Evolutionary conservation across 768 basidiomycete genomes (phyloP).

Genomic region (Amanita fuliginea): DNA sequence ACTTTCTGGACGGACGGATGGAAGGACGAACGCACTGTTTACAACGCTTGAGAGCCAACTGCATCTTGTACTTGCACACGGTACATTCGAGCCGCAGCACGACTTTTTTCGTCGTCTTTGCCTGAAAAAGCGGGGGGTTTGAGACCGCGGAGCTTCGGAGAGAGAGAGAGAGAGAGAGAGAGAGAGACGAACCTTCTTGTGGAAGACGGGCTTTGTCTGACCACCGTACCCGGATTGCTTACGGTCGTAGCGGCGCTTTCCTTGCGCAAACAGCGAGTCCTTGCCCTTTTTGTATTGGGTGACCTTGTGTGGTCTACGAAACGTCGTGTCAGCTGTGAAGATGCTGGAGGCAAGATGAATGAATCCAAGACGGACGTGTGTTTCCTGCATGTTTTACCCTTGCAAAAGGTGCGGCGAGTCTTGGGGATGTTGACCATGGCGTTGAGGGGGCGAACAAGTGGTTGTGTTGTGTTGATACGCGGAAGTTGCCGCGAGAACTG

Average conservation of each 20-base stretch:
- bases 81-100: conserved; percentile 97
- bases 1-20: background rate
- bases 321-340: conserved; percentile 6
- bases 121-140: conserved; percentile 35
- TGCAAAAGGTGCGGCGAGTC: conserved; percentile 97
- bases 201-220: conserved; percentile 99
- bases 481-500: conserved; percentile 28
- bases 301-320: conserved; percentile 90
- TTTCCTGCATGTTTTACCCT: conserved; percentile 94
- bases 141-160: background rate
- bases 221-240: conserved; percentile 99
- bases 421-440: conserved; percentile 96
- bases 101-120: conserved; percentile 99
- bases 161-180: background rate
- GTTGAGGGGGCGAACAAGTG: conserved; percentile 11
- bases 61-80: conserved; percentile 98
- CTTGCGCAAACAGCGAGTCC: conserved; percentile 94
- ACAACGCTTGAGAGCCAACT: conserved; percentile 94
- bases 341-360: background rate
- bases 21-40: conserved; percentile 77
- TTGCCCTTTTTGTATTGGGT: conserved; percentile 99
- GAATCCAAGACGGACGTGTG: conserved; percentile 62
- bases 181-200: conserved; percentile 78
- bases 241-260: conserved; percentile 99
- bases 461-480: conserved; percentile 21